Conservation (phyloP, 768 basidiomycete species). For the Phaffia tasmanica region DNA sequence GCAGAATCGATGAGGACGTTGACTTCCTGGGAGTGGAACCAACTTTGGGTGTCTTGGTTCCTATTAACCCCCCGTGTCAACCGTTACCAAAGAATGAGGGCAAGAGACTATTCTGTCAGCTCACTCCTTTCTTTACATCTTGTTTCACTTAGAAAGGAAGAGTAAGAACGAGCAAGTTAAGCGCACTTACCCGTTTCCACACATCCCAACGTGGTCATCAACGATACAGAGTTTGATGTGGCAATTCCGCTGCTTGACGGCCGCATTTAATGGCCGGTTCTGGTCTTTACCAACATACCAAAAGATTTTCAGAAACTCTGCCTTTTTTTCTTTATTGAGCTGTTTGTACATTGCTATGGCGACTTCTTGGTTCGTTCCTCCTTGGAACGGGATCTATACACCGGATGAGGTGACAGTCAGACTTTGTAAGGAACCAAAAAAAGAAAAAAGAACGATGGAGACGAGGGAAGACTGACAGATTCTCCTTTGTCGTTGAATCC, state of each 20-base stretch:
- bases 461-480: slow-evolving; percentile 30
- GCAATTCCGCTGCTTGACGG: slow-evolving; percentile 54
- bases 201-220: slow-evolving; percentile 55
- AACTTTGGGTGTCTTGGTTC: slow-evolving; percentile 45
- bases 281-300: slow-evolving; percentile 48
- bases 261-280: slow-evolving; percentile 52
- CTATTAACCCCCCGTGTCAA: not conserved
- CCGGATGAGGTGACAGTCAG: not conserved
- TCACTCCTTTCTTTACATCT: slow-evolving; percentile 15
- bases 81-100: too few relatives aligned
- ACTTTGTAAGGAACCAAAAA: not conserved
- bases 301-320: slow-evolving; percentile 41
- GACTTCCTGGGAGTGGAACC: slow-evolving; percentile 59
- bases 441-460: not conserved
- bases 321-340: slow-evolving; percentile 43
- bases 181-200: slow-evolving; percentile 47
- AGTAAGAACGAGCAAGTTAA: too few relatives aligned
- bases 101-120: not conserved
- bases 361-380: slow-evolving; percentile 63
- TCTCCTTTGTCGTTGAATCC: slow-evolving; percentile 53
- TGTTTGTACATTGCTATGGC: slow-evolving; percentile 49
- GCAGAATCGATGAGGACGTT: slow-evolving; percentile 54
- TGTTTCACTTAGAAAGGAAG: not conserved
- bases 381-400: slow-evolving; percentile 48
- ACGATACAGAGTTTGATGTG: slow-evolving; percentile 61